Base-by-base conservation (phyloP, 1,284 basidiomycete genomes). In the Puccinia hordei region DNA sequence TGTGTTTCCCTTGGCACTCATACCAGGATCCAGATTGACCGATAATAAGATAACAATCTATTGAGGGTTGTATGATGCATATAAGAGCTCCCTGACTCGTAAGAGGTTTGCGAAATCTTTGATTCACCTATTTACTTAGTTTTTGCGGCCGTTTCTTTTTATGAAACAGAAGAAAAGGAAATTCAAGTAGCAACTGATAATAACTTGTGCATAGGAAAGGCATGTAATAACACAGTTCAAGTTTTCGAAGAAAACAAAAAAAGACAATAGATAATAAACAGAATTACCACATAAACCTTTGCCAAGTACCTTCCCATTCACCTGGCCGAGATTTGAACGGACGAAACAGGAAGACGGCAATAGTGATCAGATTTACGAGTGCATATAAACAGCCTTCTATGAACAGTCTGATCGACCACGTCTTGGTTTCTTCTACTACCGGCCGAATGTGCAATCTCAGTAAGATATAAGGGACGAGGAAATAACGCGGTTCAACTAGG, bases 401-500 rank as follows among this genome's bases (percentile, higher is more conserved):
- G 3, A 69, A n/a, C 19, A 84, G 49, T 33, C 55, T 44, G 41
- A 66, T 53, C 4, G 65, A 53, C 74, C 27, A 61, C 51, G 68
- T 63, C 46, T 59, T 51, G 17, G 65, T 46, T 41, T 81, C 38
- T 27, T 59, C 24, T 30, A 80, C 17, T 0, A 59, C 30, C 10
- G 77, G 80, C 41, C 81, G 71, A 22, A 84, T 78, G 68, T 93
- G 92, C 66, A 90, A 88, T 81, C 95, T 88, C 75, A 95, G 86
- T 82, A 98, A 86, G 57, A 96, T 85, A 85, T 92, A 95, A 0
- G 95, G 94, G 77, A 95, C 89, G 83, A 98, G 87, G 87, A 94
- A 97, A 87, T 98, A 98, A 71, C 95, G 90, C 63, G 93, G 94
- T 85, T 98, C 95, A 71, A 98, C 88, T 76, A 98, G 88, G 13